Conservation (phyloP, 148 eudicot genomes). For the Hydrangea macrophylla region DNA sequence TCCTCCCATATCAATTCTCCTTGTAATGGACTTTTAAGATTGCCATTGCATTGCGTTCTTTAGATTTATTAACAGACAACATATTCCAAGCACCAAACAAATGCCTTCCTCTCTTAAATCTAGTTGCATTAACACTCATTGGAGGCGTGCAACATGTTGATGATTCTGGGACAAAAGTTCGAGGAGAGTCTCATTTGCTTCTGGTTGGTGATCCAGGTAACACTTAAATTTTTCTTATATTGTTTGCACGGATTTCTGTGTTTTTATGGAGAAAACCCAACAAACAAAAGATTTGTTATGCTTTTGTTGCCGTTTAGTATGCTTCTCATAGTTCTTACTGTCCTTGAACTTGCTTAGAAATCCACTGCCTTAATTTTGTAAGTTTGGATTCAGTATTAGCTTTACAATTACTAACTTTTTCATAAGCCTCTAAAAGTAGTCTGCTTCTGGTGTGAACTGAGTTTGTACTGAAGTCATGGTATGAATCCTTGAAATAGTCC, state of each 20-base stretch:
- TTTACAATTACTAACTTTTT: neutral
- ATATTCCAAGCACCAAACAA: neutral
- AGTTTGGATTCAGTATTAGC: neutral
- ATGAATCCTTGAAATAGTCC: neutral
- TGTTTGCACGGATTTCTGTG: neutral
- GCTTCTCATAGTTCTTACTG: neutral
- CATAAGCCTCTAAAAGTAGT: neutral
- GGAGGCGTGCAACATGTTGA: conserved; percentile 98
- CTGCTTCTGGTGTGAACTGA: neutral
- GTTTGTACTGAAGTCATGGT: neutral
- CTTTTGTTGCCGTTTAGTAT: neutral
- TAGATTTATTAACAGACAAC: neutral
- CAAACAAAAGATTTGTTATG: neutral
- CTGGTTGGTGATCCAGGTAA: conserved; percentile 94
- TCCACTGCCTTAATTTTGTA: neutral
- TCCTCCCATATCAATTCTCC: neutral
- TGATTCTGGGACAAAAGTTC: conserved; percentile 88
- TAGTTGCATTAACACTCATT: conserved; percentile 88
- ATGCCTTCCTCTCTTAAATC: conserved; percentile 9
- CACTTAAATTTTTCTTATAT: neutral
- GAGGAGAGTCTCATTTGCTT: conserved; percentile 98
- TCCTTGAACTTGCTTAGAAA: conserved; percentile 5
- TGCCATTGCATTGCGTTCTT: neutral
- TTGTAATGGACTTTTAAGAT: conserved; percentile 4
- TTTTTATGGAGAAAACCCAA: neutral